A percentile compares a stretch with the other conserved stretches of the same genome.
These are phyloP conservation scores for Alternaria tenuissima DNA, from an alignment of 2,329 filamentous ascomycete species.

Conservation along the genomic window DNA sequence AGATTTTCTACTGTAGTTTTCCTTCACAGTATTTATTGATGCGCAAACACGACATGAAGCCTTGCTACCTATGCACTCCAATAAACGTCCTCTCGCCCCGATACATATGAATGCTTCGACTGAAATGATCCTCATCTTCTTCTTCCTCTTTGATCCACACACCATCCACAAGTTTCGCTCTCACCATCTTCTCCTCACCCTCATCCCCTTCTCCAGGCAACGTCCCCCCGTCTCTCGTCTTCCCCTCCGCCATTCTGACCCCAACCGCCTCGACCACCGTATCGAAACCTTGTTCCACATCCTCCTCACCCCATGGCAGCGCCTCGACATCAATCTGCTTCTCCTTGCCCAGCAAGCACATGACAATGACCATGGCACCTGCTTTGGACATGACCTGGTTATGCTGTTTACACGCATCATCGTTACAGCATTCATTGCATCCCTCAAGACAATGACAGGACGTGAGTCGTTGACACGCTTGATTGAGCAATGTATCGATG, in stretches of 20 bases:
- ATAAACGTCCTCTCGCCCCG: conserved; percentile 46
- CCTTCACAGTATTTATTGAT: not conserved
- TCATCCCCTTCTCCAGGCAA: conserved; percentile 59
- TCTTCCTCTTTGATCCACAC: conserved; percentile 52
- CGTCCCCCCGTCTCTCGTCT: conserved; percentile 34
- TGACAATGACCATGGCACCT: conserved; percentile 82
- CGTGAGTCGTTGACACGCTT: conserved; percentile 79
- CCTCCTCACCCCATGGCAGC: conserved; percentile 86
- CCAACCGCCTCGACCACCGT: conserved; percentile 79
- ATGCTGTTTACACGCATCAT: conserved; percentile 81
- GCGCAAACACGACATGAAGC: not conserved
- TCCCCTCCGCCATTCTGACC: conserved; percentile 59
- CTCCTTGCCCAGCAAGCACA: conserved; percentile 74
- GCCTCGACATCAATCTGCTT: conserved; percentile 81
- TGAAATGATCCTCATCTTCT: conserved; percentile 46
- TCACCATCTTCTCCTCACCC: conserved; percentile 52
- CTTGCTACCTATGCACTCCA: conserved; percentile 36
- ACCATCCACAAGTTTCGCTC: conserved; percentile 49
- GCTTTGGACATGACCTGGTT: conserved; percentile 96
- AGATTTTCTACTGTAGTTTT: not conserved
- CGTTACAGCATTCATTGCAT: conserved; percentile 89
- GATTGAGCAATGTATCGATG: conserved; percentile 76
- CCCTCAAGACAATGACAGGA: conserved; percentile 79
- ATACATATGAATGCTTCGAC: conserved; percentile 45
- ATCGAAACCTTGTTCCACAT: conserved; percentile 75